Base-by-base conservation (phyloP, 169 alveolate genomes). In the Cryptosporidium sp. region DNA sequence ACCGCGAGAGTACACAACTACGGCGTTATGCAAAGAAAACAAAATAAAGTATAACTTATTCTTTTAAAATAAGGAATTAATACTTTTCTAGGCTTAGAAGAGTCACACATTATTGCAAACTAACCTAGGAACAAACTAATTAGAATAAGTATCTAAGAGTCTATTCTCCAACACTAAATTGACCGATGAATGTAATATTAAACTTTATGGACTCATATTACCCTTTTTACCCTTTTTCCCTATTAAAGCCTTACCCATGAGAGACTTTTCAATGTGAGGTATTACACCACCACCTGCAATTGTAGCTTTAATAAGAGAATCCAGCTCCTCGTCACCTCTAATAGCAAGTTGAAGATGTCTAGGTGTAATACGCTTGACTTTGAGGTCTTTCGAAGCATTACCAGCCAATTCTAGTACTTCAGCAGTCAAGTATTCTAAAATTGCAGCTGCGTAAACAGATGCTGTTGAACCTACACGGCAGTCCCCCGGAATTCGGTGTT, bases 331-430 rank as follows among this genome's bases (percentile, higher is more conserved):
- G 93, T 98, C 99, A 70, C 99, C 99, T 95, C 98, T 93, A 84
- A 91, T 93, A 51, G 99, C 99, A 59, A 98, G 96, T 85, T 97
- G 99, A 86, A 98, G 91, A 93, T 97, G 99, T 91, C 99, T 96
- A 10, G 99, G 99, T 12, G 99, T 97, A 73, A 97, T 97, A 94
- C 99, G 97, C 92, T 96, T 97, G 69, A 96, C 99, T 95, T 97
- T 97, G 75, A 97, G 96, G 89, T 98, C 99, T 94, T 98, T 98
- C 80, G 99, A 94, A 23, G 99, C 99, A 94, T 98, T 98, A 50
- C 99, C 99, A 35, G 99, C 99, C 91, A 98, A 93, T 95, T 98
- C 99, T 45, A 98, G 96, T 59, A 98, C 99, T 93, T 98, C 99
- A 51, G 99, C 99, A 51, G 99, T 98, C 61, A 98, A 95, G 94